These are phyloP conservation scores for Mycena vitilis DNA, from an alignment of 768 basidiomycete species.

Conservation along the genomic window DNA sequence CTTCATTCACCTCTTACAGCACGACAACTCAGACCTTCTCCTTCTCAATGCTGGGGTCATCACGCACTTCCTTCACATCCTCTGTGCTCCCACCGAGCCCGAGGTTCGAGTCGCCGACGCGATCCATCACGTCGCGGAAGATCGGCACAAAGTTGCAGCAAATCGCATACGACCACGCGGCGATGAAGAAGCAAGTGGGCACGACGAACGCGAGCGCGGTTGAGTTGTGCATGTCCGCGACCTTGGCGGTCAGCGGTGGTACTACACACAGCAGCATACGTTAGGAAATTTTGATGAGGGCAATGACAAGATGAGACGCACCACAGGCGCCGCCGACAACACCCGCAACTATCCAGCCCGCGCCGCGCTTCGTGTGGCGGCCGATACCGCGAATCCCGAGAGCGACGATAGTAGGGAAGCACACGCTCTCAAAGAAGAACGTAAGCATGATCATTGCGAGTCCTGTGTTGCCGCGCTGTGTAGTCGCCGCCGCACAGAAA, in stretches of 20 bases:
- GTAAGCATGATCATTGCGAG: constrained; percentile 47
- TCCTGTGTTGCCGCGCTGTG: constrained; percentile 44
- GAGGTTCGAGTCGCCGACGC: constrained; percentile 34
- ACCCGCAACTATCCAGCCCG: constrained; percentile 47
- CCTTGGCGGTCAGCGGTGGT: constrained; percentile 46
- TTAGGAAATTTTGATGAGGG: too few species aligned
- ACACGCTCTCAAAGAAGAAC: constrained; percentile 50
- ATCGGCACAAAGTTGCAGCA: constrained; percentile 46
- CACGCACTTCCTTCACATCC: not conserved
- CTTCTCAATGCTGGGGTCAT: not conserved
- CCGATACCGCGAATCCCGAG: constrained; percentile 49
- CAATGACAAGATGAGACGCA: constrained; percentile 27
- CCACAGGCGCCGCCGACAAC: constrained; percentile 48
- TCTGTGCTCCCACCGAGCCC: not conserved
- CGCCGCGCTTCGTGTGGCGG: constrained; percentile 48
- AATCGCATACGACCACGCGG: constrained; percentile 42
- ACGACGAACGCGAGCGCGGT: constrained; percentile 49
- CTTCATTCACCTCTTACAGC: too few species aligned
- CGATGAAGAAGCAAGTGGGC: constrained; percentile 45
- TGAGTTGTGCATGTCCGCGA: constrained; percentile 45
- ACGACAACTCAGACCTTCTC: not conserved
- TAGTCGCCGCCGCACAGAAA: constrained; percentile 46
- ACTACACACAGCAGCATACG: constrained; percentile 28
- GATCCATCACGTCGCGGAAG: constrained; percentile 44
- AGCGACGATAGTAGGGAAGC: constrained; percentile 51